Percentiles rank a stretch among this genome's conserved stretches.
Conservation (phyloP, 192 early-diverging fungal species). For the Mortierella antarctica region DNA sequence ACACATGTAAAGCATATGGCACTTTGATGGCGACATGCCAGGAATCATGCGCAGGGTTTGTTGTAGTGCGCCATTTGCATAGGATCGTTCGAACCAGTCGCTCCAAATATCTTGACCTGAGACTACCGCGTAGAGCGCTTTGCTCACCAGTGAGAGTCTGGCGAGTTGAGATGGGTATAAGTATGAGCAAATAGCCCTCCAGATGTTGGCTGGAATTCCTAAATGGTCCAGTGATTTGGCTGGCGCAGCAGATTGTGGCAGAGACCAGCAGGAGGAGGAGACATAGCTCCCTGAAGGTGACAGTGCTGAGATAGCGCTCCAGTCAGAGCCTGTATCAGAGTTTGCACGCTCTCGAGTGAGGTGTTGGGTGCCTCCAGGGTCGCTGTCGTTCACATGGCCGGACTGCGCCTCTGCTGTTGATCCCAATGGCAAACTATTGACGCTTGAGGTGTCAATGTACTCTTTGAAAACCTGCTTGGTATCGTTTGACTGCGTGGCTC, state of each 20-base stretch:
- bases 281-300: not conserved
- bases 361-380: too few species aligned
- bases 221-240: not conserved
- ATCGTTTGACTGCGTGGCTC: too few species aligned
- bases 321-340: too few species aligned
- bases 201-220: not conserved
- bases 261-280: not conserved
- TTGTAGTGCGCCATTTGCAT: not conserved
- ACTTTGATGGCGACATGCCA: not conserved
- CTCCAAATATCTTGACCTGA: not conserved
- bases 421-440: too few species aligned
- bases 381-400: too few species aligned
- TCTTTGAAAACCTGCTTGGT: too few species aligned
- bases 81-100: not conserved
- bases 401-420: too few species aligned
- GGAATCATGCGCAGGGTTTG: not conserved
- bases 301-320: too few species aligned
- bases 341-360: too few species aligned
- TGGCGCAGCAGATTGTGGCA: not conserved
- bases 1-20: conserved; percentile 12
- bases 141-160: conserved; percentile 5
- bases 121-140: not conserved
- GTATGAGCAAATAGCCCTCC: conserved; percentile 11
- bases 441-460: too few species aligned
- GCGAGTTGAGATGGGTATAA: conserved; percentile 17